Evolutionary conservation across 1,284 basidiomycete genomes (phyloP).

Genomic region (Puccinia polysora): DNA sequence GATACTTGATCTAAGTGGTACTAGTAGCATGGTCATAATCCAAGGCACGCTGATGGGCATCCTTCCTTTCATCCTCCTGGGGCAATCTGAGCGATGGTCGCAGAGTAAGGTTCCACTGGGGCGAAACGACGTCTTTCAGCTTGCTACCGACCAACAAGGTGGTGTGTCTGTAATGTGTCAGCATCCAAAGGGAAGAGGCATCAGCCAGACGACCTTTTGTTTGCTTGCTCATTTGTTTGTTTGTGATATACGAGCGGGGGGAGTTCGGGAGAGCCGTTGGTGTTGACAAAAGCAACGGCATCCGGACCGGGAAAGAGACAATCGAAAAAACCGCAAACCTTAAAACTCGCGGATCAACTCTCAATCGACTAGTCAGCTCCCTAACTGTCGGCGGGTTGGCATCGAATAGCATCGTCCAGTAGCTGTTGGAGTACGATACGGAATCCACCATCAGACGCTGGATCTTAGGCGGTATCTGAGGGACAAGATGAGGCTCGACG

Average conservation of each 20-base stretch:
- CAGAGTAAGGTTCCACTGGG: slow-evolving; percentile 28
- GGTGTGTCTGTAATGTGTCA: slow-evolving; percentile 9
- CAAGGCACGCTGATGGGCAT: slow-evolving; percentile 36
- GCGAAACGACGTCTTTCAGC: slow-evolving; percentile 25
- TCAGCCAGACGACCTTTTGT: background rate
- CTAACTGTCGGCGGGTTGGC: slow-evolving; percentile 48
- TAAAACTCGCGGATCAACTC: slow-evolving; percentile 49
- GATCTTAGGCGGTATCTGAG: no score
- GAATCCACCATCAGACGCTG: no score
- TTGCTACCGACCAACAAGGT: slow-evolving; percentile 34
- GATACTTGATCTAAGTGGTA: background rate
- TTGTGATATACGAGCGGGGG: no score
- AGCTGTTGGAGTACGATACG: slow-evolving; percentile 45
- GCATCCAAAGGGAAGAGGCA: background rate
- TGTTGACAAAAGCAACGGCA: background rate
- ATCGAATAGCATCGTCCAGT: slow-evolving; percentile 49
- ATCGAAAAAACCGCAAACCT: slow-evolving; percentile 41
- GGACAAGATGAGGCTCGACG: no score
- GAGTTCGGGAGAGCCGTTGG: background rate
- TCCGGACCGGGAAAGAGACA: background rate
- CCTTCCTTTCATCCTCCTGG: slow-evolving; percentile 24
- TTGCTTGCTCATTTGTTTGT: no score
- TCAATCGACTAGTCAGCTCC: slow-evolving; percentile 46
- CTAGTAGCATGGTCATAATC: slow-evolving; percentile 29
- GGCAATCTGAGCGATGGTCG: slow-evolving; percentile 26